phyloP scores from a whole-genome alignment of 2,329 filamentous ascomycete genomes.

The Botrytis paeoniae region DNA sequence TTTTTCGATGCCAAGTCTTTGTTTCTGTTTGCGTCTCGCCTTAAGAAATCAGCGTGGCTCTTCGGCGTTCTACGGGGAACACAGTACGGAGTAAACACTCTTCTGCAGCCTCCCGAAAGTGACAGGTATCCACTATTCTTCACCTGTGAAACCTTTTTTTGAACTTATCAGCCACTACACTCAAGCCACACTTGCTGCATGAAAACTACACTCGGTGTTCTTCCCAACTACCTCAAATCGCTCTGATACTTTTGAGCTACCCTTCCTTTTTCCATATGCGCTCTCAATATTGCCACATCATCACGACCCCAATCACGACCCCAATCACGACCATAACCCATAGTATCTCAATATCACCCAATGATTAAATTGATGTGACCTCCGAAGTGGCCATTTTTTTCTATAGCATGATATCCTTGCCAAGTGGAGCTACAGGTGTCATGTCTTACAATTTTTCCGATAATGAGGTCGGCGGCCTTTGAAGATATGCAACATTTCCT shows the following conservation, averaged over 20 bases:
- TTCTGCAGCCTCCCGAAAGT: background rate
- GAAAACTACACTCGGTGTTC: background rate
- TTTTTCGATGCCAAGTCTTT: background rate
- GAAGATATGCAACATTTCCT: background rate
- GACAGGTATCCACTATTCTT: background rate
- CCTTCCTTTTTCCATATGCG: background rate
- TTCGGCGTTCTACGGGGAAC: background rate
- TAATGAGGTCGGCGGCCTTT: constrained; percentile 9
- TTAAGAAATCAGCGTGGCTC: background rate
- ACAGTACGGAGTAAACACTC: background rate
- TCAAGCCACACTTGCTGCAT: background rate
- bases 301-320: background rate
- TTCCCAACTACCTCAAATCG: background rate
- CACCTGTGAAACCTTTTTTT: no score
- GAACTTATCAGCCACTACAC: background rate
- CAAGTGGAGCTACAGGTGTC: background rate
- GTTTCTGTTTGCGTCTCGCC: background rate
- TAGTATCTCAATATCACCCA: background rate
- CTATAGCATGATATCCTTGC: background rate
- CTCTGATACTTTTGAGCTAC: background rate
- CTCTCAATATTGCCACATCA: background rate
- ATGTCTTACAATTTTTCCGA: background rate
- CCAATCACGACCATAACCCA: background rate
- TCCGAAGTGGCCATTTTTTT: background rate
- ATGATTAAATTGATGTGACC: constrained; percentile 8